Evolutionary conservation across 768 basidiomycete genomes (phyloP), one percentile per base, ranked within the genome.

Genomic region (Tulasnella sp.): DNA sequence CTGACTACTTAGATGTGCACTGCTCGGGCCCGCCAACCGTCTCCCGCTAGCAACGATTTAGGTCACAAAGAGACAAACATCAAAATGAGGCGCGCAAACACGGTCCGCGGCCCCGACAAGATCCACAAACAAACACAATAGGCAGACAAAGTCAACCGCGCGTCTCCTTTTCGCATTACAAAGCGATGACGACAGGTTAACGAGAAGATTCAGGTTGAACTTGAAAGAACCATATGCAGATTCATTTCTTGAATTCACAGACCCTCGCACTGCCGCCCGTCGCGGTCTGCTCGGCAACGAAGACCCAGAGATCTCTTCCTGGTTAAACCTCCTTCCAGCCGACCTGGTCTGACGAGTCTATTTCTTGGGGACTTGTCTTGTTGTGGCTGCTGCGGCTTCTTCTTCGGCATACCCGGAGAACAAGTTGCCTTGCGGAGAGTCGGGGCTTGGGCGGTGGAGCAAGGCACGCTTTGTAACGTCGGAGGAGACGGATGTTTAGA

Each of bases 21-120:
- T 1, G 89, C 92, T 73, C 91, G 88, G 16, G 92, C 92, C 28
- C 94, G 90, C 93, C 94, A 95, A 82, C 93, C 95, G 83, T 95
- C 94, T 31, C 90, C 94, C n/a, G 50, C 94, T 95, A 60, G 58
- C 5, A 50, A 12, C n/a, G n/a, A 40, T 3, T 46, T 46, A 11
- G 14, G 44, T 46, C 44, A 46, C 14, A 5, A 46, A 46, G 9
- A 46, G 44, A 46, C 44, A 46, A 46, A 46, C 44, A 46, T 9
- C 14, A 5, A 16, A 16, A 16, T 9, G 44, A 46, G 44, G 44
- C 44, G 44, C 44, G 44, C 44, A 46, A 5, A 12, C 42, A 42
- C 42, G 42, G 42, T 12, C 42, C 42, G 42, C 12, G 6, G 12
- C 42, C 42, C 42, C 6, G 12, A 5, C 42, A 42, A 42, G 42